Evolutionary conservation across 2,329 filamentous ascomycete species (phyloP), one percentile per base, ranked within the genome.

Genomic region (Cladosporium sp.): DNA sequence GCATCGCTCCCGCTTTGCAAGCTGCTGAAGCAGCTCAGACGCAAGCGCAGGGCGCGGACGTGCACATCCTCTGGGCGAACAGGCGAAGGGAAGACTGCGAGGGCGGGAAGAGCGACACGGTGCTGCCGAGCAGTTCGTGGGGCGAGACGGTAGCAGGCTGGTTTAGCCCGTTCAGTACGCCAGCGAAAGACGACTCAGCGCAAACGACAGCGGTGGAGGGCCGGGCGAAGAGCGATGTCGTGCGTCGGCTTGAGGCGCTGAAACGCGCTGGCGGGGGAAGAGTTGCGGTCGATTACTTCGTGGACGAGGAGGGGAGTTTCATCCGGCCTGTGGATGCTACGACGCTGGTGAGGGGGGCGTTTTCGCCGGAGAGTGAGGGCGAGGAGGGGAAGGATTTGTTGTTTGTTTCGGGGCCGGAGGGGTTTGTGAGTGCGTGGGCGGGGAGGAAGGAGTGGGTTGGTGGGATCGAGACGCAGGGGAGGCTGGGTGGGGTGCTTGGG

Each of bases 381-480:
- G 80, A 78, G 56, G 56, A 55, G 1, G 76, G 80, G 1, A 80
- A 78, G 56, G 84, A 83, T 53, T 66, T 96, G 17, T 73, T 96
- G n/a, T 75, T 96, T 50, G 80, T 97, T 1, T 95, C 90, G 1
- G 93, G 93, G 0, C 92, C 93, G 0, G 89, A 95, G 48, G 92
- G 93, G 0, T 97, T 97, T 69, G 79, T 97, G 34, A 79, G 80
- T 38, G 80, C 86, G 56, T 88, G 87, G 70, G 89, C 89, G 2
- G 92, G 93, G 1, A 75, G 83, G 8, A 96, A 95, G 70, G 70
- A 80, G 3, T 95, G 89, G 87, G 73, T 77, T 9, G 78, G 79
- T 22, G 89, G 89, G 0, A 73, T 74, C 51, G 86, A 95, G 69
- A 74, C 80, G 9, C 90, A 96, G 62, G 91, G 91, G 0, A 76